phyloP scores from a whole-genome alignment of 257 asterid genomes.

The Capsicum pubescens region DNA sequence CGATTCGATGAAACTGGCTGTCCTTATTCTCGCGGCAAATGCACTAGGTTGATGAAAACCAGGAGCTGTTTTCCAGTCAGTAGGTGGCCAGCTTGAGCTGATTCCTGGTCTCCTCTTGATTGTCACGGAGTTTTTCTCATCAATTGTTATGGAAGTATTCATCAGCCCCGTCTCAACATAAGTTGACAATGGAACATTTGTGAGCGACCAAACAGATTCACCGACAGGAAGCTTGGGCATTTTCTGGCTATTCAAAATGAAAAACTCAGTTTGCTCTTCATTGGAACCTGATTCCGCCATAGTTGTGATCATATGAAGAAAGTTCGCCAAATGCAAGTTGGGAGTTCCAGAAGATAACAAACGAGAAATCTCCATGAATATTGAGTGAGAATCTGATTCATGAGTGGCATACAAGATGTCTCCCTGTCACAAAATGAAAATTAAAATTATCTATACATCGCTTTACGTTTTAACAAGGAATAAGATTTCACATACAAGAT shows the following conservation, averaged over 20 bases:
- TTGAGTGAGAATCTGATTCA: constrained; percentile 69
- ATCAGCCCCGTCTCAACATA: constrained; percentile 37
- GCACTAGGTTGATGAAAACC: constrained; percentile 39
- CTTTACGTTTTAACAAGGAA: neutral
- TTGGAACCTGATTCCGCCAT: constrained; percentile 86
- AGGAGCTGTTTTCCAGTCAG: constrained; percentile 74
- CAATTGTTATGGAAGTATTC: constrained; percentile 32
- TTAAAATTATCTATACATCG: neutral
- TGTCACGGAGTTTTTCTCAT: constrained; percentile 40
- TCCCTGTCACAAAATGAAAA: constrained; percentile 52
- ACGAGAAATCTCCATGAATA: constrained; percentile 78
- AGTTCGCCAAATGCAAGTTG: constrained; percentile 82
- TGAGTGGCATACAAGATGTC: constrained; percentile 64
- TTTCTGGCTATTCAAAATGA: constrained; percentile 83
- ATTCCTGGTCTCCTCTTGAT: constrained; percentile 42
- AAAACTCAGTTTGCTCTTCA: constrained; percentile 79
- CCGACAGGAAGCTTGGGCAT: constrained; percentile 68
- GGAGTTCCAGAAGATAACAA: constrained; percentile 61
- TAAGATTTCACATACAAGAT: neutral
- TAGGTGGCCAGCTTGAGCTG: constrained; percentile 78
- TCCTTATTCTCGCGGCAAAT: constrained; percentile 35
- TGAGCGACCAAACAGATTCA: constrained; percentile 74
- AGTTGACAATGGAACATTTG: constrained; percentile 38
- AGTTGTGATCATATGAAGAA: constrained; percentile 84
- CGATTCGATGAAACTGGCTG: constrained; percentile 23